A percentile compares a stretch with the other conserved stretches of the same genome.
Conservation (phyloP, 148 eudicot genomes). For the Gaultheria prostrata region DNA sequence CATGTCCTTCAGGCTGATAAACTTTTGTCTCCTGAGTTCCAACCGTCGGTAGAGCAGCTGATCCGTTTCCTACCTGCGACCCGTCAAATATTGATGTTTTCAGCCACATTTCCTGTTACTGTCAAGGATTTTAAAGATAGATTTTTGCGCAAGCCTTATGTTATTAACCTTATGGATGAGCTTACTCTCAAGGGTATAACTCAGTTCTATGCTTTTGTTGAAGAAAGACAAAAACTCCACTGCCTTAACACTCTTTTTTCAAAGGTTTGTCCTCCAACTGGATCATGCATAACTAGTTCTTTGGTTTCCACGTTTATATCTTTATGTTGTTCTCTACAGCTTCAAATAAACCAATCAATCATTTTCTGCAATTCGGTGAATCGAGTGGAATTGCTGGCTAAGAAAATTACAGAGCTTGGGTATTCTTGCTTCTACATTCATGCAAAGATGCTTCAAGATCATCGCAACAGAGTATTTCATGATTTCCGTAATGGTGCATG, state of each 20-base stretch:
- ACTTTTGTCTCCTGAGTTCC: conserved; percentile 76
- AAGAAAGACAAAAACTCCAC: conserved; percentile 89
- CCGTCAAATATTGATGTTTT: conserved; percentile 80
- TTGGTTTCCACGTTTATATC: neutral
- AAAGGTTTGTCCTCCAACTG: conserved; percentile 48
- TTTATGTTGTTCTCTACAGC: conserved; percentile 45
- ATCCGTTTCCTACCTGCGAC: conserved; percentile 55
- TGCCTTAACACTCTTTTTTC: conserved; percentile 91
- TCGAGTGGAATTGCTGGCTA: conserved; percentile 83
- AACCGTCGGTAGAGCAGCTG: conserved; percentile 72
- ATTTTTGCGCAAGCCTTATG: conserved; percentile 67
- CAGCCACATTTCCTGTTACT: conserved; percentile 92
- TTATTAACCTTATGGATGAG: conserved; percentile 89
- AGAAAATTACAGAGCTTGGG: conserved; percentile 92
- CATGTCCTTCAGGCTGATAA: conserved; percentile 63
- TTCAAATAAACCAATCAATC: conserved; percentile 91
- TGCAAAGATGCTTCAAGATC: conserved; percentile 97
- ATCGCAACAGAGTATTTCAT: conserved; percentile 88
- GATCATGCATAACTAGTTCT: neutral
- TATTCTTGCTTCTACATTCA: conserved; percentile 93
- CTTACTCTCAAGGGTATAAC: conserved; percentile 91
- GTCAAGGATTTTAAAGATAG: conserved; percentile 82
- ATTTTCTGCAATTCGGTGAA: conserved; percentile 94
- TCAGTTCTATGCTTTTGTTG: conserved; percentile 85
- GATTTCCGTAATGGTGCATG: conserved; percentile 96